Evolutionary conservation across 352 stramenopile genomes (phyloP).

Genomic region (Phytophthora capsici): DNA sequence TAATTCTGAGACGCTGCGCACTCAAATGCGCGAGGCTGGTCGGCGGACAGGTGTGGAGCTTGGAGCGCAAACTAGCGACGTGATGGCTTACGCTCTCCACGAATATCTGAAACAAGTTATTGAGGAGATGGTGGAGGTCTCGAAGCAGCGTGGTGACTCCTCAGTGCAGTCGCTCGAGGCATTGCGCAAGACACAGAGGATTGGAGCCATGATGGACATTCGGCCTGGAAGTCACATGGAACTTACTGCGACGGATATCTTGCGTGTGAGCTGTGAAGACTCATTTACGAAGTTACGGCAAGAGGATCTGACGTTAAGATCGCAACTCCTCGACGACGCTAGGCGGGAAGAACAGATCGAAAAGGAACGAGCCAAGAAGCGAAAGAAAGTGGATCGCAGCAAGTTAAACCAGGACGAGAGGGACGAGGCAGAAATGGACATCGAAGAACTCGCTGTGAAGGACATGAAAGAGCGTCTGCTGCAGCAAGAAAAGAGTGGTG

Average conservation of each 20-base stretch:
- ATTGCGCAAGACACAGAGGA: constrained; percentile 50
- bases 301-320: constrained; percentile 67
- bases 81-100: constrained; percentile 85
- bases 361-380: constrained; percentile 85
- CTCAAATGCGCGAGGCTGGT: constrained; percentile 61
- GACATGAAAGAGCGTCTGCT: constrained; percentile 84
- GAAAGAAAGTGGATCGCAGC: constrained; percentile 85
- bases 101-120: constrained; percentile 89
- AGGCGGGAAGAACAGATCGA: constrained; percentile 79
- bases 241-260: constrained; percentile 78
- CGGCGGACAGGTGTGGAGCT: constrained; percentile 60
- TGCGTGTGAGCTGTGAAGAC: constrained; percentile 87
- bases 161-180: constrained; percentile 55
- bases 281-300: constrained; percentile 72
- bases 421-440: constrained; percentile 87
- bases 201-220: constrained; percentile 16
- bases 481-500: constrained; percentile 75
- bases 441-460: constrained; percentile 83
- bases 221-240: constrained; percentile 41
- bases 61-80: constrained; percentile 66
- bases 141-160: constrained; percentile 75
- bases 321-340: constrained; percentile 75
- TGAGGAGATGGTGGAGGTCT: constrained; percentile 86
- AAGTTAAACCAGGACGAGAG: constrained; percentile 82
- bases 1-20: constrained; percentile 61